Evolutionary conservation across 345 rosid species (phyloP).

Genomic region (Toxicodendron radicans): DNA sequence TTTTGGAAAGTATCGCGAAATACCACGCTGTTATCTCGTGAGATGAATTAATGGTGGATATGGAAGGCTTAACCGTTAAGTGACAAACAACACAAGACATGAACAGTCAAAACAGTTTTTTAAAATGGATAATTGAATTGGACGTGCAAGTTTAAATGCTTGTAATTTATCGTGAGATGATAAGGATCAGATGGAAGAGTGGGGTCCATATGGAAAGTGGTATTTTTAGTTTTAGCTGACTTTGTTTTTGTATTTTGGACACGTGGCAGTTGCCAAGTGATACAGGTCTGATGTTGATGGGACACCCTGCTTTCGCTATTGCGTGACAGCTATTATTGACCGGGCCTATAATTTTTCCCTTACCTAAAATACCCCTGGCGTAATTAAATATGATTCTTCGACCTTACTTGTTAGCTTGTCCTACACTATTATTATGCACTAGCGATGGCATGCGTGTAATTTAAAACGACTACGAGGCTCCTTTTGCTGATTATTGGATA

Average conservation of each 20-base stretch:
- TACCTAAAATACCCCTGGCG: background rate
- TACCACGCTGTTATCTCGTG: conserved; percentile 8
- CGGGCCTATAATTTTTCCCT: background rate
- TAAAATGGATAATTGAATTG: background rate
- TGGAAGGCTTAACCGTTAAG: background rate
- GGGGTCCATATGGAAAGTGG: conserved; percentile 14
- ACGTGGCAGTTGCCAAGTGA: background rate
- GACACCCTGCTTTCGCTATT: background rate
- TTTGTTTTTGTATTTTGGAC: background rate
- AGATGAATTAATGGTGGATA: conserved; percentile 8
- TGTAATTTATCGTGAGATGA: conserved; percentile 6
- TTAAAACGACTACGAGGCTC: background rate
- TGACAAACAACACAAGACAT: background rate
- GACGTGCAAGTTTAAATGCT: background rate
- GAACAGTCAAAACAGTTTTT: background rate
- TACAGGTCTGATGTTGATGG: background rate
- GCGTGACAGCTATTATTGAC: conserved; percentile 14
- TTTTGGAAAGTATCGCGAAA: background rate
- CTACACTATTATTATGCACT: background rate
- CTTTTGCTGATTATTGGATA: background rate
- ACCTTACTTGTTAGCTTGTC: no score
- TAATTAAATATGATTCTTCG: background rate
- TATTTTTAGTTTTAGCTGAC: background rate
- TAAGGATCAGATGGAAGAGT: background rate
- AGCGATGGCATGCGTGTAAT: background rate